These are phyloP conservation scores for Apophysomyces ossiformis DNA, from an alignment of 371 early-diverging fungal species.

Conservation along the genomic window DNA sequence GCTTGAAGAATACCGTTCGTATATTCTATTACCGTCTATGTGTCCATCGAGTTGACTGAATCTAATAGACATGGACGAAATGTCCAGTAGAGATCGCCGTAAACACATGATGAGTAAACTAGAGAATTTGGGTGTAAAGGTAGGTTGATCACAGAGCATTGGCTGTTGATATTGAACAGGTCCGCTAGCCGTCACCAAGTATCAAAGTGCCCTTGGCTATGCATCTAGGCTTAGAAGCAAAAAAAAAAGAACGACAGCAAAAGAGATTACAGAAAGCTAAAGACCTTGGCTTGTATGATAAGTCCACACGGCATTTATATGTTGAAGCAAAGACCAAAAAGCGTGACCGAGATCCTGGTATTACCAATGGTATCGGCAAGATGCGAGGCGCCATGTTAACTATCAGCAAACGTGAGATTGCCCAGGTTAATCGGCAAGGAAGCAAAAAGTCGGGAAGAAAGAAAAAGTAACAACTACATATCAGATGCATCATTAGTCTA, in stretches of 20 bases:
- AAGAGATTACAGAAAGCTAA: constrained; percentile 49
- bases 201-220: constrained; percentile 32
- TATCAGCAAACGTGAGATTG: constrained; percentile 35
- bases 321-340: constrained; percentile 38
- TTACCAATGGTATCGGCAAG: constrained; percentile 46
- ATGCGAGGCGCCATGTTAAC: constrained; percentile 51
- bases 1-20: constrained; percentile 48
- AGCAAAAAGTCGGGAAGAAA: constrained; percentile 22
- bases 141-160: constrained; percentile 9
- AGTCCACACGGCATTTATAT: constrained; percentile 49
- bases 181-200: background rate
- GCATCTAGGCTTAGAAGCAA: constrained; percentile 36
- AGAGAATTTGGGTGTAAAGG: constrained; percentile 48
- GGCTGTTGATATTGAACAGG: background rate
- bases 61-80: constrained; percentile 46
- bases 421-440: constrained; percentile 36
- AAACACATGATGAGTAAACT: constrained; percentile 46
- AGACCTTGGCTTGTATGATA: constrained; percentile 50
- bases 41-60: background rate
- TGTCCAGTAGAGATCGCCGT: constrained; percentile 51
- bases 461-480: constrained; percentile 8
- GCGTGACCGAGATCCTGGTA: constrained; percentile 47
- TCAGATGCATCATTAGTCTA: no score
- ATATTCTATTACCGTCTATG: background rate
- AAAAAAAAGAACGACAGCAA: constrained; percentile 35